These are phyloP conservation scores for Tritrichomonas foetus DNA, from an alignment of 208 protist species.

Conservation along the genomic window DNA sequence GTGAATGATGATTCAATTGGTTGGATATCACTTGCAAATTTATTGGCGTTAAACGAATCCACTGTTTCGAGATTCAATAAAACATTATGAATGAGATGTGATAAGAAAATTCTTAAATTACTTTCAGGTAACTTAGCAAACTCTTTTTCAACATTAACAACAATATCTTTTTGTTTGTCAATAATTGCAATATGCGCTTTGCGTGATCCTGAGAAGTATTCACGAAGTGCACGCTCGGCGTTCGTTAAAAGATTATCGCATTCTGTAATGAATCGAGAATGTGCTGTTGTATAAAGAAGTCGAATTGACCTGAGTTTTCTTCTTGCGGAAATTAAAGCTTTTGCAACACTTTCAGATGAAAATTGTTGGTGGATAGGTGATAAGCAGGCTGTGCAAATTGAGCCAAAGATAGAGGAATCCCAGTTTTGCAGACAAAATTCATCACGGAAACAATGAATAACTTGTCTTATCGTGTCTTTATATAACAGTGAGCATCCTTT, in stretches of 20 bases:
- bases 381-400: not conserved
- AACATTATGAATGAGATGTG: not conserved
- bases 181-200: not conserved
- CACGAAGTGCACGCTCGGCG: not conserved
- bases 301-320: not conserved
- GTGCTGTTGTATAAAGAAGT: not conserved
- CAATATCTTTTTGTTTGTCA: not conserved
- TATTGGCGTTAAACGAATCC: not conserved
- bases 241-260: not conserved
- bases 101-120: not conserved
- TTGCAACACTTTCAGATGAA: not conserved
- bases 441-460: not conserved
- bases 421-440: not conserved
- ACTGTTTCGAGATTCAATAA: not conserved
- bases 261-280: not conserved
- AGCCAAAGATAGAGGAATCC: not conserved
- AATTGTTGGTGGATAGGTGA: not conserved
- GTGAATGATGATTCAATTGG: not conserved
- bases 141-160: not conserved
- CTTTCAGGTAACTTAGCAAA: not conserved
- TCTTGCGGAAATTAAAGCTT: not conserved
- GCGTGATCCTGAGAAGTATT: not conserved
- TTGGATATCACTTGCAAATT: not conserved
- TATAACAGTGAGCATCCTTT: not conserved
- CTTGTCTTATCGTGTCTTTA: not conserved